Evolutionary conservation across 345 rosid species (phyloP).

Genomic region (Pistacia integerrima): DNA sequence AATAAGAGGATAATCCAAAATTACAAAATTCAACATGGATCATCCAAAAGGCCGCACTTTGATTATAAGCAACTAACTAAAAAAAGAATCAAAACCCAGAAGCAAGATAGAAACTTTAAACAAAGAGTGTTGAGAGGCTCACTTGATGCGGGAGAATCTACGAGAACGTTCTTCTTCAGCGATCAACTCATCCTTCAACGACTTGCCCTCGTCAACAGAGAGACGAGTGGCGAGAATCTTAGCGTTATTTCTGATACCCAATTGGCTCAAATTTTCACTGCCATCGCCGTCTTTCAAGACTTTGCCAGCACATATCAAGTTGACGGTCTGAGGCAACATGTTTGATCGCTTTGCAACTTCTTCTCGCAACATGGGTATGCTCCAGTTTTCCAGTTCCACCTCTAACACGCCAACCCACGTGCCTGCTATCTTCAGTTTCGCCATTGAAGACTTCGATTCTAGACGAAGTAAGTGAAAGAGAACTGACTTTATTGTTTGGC

Average conservation of each 20-base stretch:
- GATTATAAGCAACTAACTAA: conserved; percentile 1
- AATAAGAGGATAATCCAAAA: neutral
- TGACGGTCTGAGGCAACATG: conserved; percentile 48
- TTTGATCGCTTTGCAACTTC: conserved; percentile 76
- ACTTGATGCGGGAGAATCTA: conserved; percentile 77
- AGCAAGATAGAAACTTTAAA: neutral
- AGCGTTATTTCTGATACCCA: conserved; percentile 72
- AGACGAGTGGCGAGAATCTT: conserved; percentile 72
- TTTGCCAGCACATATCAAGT: conserved; percentile 76
- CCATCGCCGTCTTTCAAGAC: conserved; percentile 69
- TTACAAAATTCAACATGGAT: neutral
- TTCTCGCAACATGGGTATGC: conserved; percentile 68
- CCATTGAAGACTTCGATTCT: conserved; percentile 31
- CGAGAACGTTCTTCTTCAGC: conserved; percentile 81
- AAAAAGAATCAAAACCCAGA: neutral
- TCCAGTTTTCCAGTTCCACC: conserved; percentile 79
- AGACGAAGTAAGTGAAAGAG: neutral
- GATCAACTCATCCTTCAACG: conserved; percentile 48
- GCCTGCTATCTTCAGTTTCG: conserved; percentile 87
- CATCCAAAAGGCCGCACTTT: neutral
- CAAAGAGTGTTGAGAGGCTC: conserved; percentile 27
- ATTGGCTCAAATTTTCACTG: conserved; percentile 45
- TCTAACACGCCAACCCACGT: conserved; percentile 80
- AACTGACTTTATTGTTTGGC: too few relatives aligned
- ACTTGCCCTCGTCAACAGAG: conserved; percentile 65